A percentile compares a stretch with the other conserved stretches of the same genome.
These are phyloP conservation scores for Lyophyllum shimeji DNA, from an alignment of 768 basidiomycete species.

Conservation along the genomic window DNA sequence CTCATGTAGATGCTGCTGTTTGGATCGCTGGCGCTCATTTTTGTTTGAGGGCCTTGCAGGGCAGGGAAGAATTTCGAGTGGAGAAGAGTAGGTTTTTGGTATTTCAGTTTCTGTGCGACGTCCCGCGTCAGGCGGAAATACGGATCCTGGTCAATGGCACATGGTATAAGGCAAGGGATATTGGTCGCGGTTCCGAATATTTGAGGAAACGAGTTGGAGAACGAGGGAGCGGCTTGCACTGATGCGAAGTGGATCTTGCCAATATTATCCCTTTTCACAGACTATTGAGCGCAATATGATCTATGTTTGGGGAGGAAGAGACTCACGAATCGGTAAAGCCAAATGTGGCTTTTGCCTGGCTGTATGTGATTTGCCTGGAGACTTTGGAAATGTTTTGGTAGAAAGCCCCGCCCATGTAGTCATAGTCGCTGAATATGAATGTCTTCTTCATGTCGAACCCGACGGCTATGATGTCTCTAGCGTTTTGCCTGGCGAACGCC, in stretches of 20 bases:
- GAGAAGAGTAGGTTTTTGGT: constrained; percentile 89
- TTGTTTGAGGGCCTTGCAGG: constrained; percentile 95
- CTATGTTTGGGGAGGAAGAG: background rate
- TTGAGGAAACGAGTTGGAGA: constrained; percentile 98
- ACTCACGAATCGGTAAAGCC: constrained; percentile 95
- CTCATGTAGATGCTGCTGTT: constrained; percentile 97
- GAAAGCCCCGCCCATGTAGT: constrained; percentile 88
- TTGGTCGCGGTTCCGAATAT: constrained; percentile 85
- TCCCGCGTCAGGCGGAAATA: constrained; percentile 99
- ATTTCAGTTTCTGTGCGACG: constrained; percentile 90
- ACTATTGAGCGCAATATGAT: background rate
- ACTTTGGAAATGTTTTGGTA: constrained; percentile 94
- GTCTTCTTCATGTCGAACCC: constrained; percentile 92
- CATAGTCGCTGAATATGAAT: constrained; percentile 94
- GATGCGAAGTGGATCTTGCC: constrained; percentile 97
- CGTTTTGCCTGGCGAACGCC: constrained; percentile 79
- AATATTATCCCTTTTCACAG: constrained; percentile 84
- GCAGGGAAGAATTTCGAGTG: constrained; percentile 99
- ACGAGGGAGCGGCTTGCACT: constrained; percentile 94
- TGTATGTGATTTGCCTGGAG: constrained; percentile 89
- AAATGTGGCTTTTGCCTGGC: constrained; percentile 92
- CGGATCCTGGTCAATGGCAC: constrained; percentile 96
- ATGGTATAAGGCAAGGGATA: constrained; percentile 93
- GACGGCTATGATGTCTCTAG: constrained; percentile 95
- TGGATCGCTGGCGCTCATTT: constrained; percentile 96